Percentiles rank a stretch among this genome's conserved stretches.
phyloP scores from a whole-genome alignment of 305 asterid species.

The Fraxinus xanthoxyloides region DNA sequence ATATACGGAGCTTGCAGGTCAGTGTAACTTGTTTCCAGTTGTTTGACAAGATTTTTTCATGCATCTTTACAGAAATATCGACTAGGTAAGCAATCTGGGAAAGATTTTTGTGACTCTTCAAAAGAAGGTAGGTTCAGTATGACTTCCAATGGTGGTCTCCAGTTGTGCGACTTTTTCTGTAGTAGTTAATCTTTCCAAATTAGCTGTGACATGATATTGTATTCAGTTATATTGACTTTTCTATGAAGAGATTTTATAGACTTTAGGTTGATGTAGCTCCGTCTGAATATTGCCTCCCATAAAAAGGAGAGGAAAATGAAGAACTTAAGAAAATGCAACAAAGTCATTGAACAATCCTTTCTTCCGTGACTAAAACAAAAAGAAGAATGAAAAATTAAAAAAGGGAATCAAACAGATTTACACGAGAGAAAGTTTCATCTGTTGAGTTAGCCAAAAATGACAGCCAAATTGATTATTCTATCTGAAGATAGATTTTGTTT shows the following conservation, averaged over 20 bases:
- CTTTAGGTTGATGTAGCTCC: not conserved
- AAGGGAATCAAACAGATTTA: not conserved
- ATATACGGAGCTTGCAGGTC: slow-evolving; percentile 3
- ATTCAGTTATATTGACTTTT: not conserved
- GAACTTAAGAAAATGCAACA: slow-evolving; percentile 3
- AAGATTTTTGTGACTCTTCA: slow-evolving; percentile 65
- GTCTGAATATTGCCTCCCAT: not conserved
- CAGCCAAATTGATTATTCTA: not conserved
- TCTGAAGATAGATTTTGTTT: not conserved
- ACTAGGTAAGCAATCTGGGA: slow-evolving; percentile 87
- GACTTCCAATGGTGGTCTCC: slow-evolving; percentile 18
- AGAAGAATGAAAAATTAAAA: not conserved
- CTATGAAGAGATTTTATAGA: not conserved
- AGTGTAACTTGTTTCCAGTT: not conserved
- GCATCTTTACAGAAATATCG: slow-evolving; percentile 68
- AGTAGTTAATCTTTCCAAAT: not conserved
- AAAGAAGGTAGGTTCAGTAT: slow-evolving; percentile 66
- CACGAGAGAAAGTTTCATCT: not conserved
- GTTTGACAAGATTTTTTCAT: not conserved
- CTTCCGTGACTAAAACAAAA: not conserved
- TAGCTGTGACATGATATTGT: slow-evolving; percentile 3
- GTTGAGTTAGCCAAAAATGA: not conserved
- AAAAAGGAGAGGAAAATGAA: not conserved
- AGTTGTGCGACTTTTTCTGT: not conserved
- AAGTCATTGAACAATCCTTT: not conserved